Evolutionary conservation across 2,329 filamentous ascomycete genomes (phyloP).

Genomic region (Aspergillus sp.): DNA sequence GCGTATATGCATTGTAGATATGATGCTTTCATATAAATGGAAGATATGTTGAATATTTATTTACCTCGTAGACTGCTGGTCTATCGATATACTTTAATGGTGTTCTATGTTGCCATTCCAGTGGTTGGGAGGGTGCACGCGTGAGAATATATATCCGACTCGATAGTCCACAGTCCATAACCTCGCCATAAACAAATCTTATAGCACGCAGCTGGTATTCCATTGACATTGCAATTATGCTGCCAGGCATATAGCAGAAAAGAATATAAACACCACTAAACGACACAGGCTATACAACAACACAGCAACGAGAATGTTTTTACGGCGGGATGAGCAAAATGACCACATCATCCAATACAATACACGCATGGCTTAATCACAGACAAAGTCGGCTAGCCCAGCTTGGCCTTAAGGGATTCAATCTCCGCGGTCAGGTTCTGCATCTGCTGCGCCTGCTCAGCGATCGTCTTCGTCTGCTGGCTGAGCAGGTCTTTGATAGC

Average conservation of each 20-base stretch:
- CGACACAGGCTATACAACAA: slow-evolving; percentile 2
- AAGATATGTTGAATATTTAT: background rate
- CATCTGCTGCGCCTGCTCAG: slow-evolving; percentile 74
- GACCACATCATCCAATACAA: slow-evolving; percentile 7
- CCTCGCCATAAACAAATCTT: too few species aligned
- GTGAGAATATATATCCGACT: too few species aligned
- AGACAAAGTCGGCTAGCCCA: slow-evolving; percentile 44
- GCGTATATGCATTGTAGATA: background rate
- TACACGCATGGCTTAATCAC: background rate
- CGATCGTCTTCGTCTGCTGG: slow-evolving; percentile 73
- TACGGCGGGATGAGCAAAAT: slow-evolving; percentile 4
- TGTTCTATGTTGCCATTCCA: too few species aligned
- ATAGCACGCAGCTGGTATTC: background rate
- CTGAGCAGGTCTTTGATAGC: slow-evolving; percentile 77
- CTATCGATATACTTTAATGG: too few species aligned
- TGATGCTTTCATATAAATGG: background rate
- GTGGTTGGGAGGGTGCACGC: too few species aligned
- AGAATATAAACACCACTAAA: slow-evolving; percentile 12
- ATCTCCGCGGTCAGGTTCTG: slow-evolving; percentile 68
- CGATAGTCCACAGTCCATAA: too few species aligned
- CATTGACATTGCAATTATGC: slow-evolving; percentile 16
- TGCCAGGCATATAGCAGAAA: slow-evolving; percentile 9
- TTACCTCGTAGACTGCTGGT: background rate
- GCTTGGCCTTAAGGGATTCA: slow-evolving; percentile 74
- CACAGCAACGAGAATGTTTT: slow-evolving; percentile 1